Base-by-base conservation (phyloP, 176 grass and related monocot species). In the Dactylis glomerata region DNA sequence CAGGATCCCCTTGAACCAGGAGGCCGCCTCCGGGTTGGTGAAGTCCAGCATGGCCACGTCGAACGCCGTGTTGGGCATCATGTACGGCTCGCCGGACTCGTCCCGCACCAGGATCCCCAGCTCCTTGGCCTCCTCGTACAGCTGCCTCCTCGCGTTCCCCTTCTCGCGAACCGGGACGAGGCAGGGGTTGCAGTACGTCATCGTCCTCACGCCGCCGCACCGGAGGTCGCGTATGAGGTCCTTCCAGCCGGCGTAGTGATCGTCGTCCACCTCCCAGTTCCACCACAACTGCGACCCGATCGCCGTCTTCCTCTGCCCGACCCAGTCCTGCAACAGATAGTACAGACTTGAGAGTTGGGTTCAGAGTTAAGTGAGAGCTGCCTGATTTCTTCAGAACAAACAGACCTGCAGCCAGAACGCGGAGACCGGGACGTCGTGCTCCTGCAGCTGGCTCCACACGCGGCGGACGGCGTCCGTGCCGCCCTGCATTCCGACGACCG, bases 271-370 rank as follows among this genome's bases (percentile, higher is more conserved):
- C 87, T 97, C 95, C 95, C 95, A 97, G 68, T 97, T 97, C 95
- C 95, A 97, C 92, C 95, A 97, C 1, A 97, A 81, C 88, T 97
- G 92, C 1, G 95, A 97, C 14, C 95, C 95, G 74, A 97, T 97
- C 14, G 90, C 59, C 1, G 95, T 97, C 84, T 90, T 91, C 79
- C 95, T 95, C 92, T 97, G 92, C 6, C 95, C 95, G 27, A 93
- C 95, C 95, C 95, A 97, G 3, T 97, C 95, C 95, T 97, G 86
- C 59, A 87, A 5, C 28, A 9, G 73, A 63, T 5, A 26, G 0
- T 77, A 45, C 45, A 27, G 33, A 77, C 59, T 31, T 23, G 22
- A 10, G 52, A 56, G 3, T 3, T 56, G 22, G 52, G n/a, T 17
- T 42, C 14, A 19, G 69, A 28, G 41, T 73, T 45, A 5, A 42